A percentile compares a stretch with the other conserved stretches of the same genome.
phyloP scores from a whole-genome alignment of 2,329 filamentous ascomycete genomes.

The Nemania sp. region DNA sequence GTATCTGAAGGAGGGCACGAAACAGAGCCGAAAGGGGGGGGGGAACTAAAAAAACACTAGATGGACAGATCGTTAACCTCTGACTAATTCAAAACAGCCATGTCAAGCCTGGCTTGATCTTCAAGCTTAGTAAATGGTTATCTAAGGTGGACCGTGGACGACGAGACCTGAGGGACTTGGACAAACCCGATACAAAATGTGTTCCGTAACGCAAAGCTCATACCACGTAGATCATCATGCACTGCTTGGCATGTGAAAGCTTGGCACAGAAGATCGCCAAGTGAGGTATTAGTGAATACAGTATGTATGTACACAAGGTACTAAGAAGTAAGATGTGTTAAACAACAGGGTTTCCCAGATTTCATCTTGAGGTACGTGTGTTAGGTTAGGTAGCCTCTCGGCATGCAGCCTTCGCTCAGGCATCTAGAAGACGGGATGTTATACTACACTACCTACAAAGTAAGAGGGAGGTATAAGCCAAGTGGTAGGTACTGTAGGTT shows the following conservation, averaged over 20 bases:
- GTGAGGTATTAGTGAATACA: no score
- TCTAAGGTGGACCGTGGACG: slow-evolving; percentile 25
- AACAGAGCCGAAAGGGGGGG: slow-evolving; percentile 10
- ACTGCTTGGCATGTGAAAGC: slow-evolving; percentile 6
- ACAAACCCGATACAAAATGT: slow-evolving; percentile 43
- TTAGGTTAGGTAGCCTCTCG: not conserved
- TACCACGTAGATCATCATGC: slow-evolving; percentile 15
- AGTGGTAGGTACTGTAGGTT: no score
- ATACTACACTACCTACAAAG: not conserved
- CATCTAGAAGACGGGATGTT: slow-evolving; percentile 9
- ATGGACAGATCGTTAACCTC: slow-evolving; percentile 7
- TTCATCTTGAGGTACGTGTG: not conserved
- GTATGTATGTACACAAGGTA: no score
- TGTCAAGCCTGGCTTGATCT: slow-evolving; percentile 8
- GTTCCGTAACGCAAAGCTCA: slow-evolving; percentile 38
- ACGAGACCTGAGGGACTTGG: slow-evolving; percentile 28
- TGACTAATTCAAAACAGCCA: slow-evolving; percentile 13
- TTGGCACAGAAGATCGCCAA: slow-evolving; percentile 1
- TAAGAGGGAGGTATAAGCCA: no score
- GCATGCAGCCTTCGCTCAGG: slow-evolving; percentile 7
- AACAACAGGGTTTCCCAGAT: not conserved
- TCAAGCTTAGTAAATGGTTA: slow-evolving; percentile 4
- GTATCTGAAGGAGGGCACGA: slow-evolving; percentile 13
- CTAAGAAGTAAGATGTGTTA: not conserved
- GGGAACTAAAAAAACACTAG: not conserved